Conservation (phyloP, 73 alveolate genomes). For the Paramecium tetraurelia region DNA sequence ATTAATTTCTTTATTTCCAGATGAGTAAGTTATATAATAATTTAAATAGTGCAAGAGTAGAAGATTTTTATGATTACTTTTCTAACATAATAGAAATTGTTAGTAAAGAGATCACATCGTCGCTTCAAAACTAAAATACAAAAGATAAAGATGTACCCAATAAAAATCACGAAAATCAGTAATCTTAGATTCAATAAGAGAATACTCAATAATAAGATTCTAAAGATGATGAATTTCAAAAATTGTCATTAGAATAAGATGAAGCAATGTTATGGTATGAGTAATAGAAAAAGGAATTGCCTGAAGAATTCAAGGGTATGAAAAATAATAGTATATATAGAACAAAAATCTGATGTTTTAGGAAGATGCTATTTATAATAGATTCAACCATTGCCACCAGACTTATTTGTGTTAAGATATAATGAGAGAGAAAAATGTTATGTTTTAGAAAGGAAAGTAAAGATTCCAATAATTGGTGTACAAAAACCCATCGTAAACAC, state of each 20-base stretch:
- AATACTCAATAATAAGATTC: not conserved
- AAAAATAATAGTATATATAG: not conserved
- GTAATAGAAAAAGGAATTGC: not conserved
- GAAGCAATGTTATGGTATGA: constrained; percentile 41
- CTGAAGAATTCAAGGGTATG: not conserved
- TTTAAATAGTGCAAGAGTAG: not conserved
- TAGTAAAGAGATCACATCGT: constrained; percentile 47
- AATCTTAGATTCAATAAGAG: not conserved
- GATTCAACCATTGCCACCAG: not conserved
- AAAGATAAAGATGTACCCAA: not conserved
- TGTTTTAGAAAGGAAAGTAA: constrained; percentile 44
- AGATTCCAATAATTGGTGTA: constrained; percentile 47
- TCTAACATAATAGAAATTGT: constrained; percentile 21
- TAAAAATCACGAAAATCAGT: not conserved
- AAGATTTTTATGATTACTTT: not conserved
- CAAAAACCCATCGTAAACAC: not conserved
- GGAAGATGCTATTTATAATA: not conserved
- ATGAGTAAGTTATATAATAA: not conserved
- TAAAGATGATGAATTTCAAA: not conserved
- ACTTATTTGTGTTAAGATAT: not conserved
- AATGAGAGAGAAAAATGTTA: constrained; percentile 44
- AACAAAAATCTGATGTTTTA: constrained; percentile 9
- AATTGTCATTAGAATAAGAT: not conserved
- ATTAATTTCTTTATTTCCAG: not conserved
- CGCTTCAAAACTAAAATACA: not conserved